phyloP scores from a whole-genome alignment of 495 filamentous ascomycete species.

The Penicillium silybi region DNA sequence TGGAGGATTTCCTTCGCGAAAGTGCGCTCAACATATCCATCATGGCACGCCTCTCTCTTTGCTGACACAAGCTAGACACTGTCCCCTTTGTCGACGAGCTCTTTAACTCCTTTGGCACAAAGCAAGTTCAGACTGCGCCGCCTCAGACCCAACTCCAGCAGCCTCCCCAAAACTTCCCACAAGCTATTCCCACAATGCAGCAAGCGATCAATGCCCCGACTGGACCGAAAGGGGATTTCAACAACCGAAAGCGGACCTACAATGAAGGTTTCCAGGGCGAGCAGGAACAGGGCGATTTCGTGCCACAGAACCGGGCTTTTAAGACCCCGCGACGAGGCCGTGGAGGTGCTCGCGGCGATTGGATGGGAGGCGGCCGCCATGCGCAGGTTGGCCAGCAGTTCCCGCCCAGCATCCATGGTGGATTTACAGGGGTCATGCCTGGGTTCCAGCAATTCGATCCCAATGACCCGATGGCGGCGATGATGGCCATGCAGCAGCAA shows the following conservation, averaged over 20 bases:
- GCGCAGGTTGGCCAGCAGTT: conserved; percentile 18
- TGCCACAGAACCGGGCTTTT: conserved; percentile 51
- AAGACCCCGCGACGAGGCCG: conserved; percentile 74
- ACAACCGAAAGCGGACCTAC: conserved; percentile 53
- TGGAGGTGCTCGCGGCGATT: conserved; percentile 52
- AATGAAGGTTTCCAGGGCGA: conserved; percentile 56
- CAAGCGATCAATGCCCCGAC: conserved; percentile 34
- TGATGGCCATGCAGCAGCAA: conserved; percentile 61
- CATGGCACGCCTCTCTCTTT: not conserved
- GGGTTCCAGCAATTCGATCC: conserved; percentile 55
- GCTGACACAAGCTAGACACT: conserved; percentile 53
- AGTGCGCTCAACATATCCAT: conserved; percentile 45
- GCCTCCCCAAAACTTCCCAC: conserved; percentile 34
- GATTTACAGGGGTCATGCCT: conserved; percentile 46
- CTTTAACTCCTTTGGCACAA: conserved; percentile 63
- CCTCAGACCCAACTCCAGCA: conserved; percentile 54
- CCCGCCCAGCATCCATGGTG: conserved; percentile 26
- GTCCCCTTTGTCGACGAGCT: conserved; percentile 78
- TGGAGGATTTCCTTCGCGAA: conserved; percentile 85
- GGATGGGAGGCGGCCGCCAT: conserved; percentile 30
- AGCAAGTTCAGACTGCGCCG: conserved; percentile 37
- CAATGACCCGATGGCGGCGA: conserved; percentile 64
- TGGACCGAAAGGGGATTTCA: conserved; percentile 30
- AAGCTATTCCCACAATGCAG: conserved; percentile 10
- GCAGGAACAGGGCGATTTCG: conserved; percentile 35